A percentile compares a stretch with the other conserved stretches of the same genome.
These are phyloP conservation scores for Metschnikowia similis DNA, from an alignment of 805 yeast species.

Conservation along the genomic window DNA sequence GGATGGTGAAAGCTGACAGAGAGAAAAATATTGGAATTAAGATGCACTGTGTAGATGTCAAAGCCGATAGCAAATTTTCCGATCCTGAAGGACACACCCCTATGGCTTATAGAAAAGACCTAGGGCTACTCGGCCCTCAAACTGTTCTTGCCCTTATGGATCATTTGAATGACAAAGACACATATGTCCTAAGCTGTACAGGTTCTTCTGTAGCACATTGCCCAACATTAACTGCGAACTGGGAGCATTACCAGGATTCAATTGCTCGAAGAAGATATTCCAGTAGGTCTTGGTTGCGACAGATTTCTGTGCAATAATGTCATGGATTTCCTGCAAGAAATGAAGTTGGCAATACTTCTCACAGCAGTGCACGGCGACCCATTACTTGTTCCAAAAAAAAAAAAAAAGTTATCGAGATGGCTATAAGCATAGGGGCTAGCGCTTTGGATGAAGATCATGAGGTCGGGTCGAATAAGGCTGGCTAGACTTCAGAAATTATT, in stretches of 20 bases:
- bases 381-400: slow-evolving; percentile 12
- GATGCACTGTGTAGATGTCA: slow-evolving; percentile 16
- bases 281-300: slow-evolving; percentile 20
- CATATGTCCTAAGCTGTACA: slow-evolving; percentile 7
- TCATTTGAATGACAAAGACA: slow-evolving; percentile 13
- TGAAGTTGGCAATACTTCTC: slow-evolving; percentile 18
- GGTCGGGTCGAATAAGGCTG: slow-evolving; percentile 14
- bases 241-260: slow-evolving; percentile 17
- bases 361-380: slow-evolving; percentile 20
- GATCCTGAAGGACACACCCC: slow-evolving; percentile 15
- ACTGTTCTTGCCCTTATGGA: slow-evolving; percentile 17
- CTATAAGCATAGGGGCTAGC: slow-evolving; percentile 13
- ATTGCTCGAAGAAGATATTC: slow-evolving; percentile 11
- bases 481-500: slow-evolving; percentile 13
- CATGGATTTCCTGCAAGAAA: slow-evolving; percentile 20
- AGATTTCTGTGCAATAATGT: slow-evolving; percentile 20
- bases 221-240: slow-evolving; percentile 19
- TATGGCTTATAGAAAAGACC: slow-evolving; percentile 14
- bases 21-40: slow-evolving; percentile 13
- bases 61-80: slow-evolving; percentile 13
- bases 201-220: slow-evolving; percentile 17
- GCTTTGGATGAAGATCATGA: slow-evolving; percentile 15
- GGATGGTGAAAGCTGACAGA: slow-evolving; percentile 11
- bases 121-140: slow-evolving; percentile 12
- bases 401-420: slow-evolving; percentile 12